Evolutionary conservation across 306 rosid genomes (phyloP).

Genomic region (Gynostemma pentaphyllum): DNA sequence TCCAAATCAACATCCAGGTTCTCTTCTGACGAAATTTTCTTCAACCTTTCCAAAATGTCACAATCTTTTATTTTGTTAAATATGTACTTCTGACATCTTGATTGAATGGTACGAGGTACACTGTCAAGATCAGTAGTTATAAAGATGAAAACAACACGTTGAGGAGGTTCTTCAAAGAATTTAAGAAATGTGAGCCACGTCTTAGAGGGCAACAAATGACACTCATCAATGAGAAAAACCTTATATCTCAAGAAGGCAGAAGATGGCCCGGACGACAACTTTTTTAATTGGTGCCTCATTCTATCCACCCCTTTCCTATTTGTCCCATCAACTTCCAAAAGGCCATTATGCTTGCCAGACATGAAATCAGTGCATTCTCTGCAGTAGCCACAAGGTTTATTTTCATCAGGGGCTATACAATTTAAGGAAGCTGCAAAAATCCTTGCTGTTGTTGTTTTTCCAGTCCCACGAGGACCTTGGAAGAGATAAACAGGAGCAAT

Average conservation of each 20-base stretch:
- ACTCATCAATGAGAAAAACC: conserved; percentile 82
- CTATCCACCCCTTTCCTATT: conserved; percentile 75
- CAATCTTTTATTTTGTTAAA: conserved; percentile 87
- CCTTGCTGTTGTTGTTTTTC: conserved; percentile 84
- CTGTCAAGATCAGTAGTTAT: conserved; percentile 84
- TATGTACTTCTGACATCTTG: conserved; percentile 86
- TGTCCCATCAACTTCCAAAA: conserved; percentile 77
- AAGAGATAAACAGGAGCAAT: conserved; percentile 96
- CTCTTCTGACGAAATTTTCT: conserved; percentile 60
- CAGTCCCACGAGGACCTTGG: conserved; percentile 97
- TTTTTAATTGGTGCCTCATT: conserved; percentile 52
- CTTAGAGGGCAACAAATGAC: conserved; percentile 84
- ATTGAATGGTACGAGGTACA: conserved; percentile 79
- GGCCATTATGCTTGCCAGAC: conserved; percentile 58
- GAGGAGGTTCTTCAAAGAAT: conserved; percentile 85
- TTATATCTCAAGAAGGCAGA: conserved; percentile 41
- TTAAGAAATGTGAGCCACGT: conserved; percentile 88
- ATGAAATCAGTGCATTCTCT: conserved; percentile 58
- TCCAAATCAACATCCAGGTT: conserved; percentile 71
- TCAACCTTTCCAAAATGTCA: conserved; percentile 67
- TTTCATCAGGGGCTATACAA: conserved; percentile 60
- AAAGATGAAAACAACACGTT: conserved; percentile 66
- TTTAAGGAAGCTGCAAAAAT: conserved; percentile 85
- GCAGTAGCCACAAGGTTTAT: conserved; percentile 90
- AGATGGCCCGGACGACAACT: conserved; percentile 31